A percentile compares a stretch with the other conserved stretches of the same genome.
Evolutionary conservation across 257 asterid species (phyloP).

Genomic region (Gynochthodes officinalis): DNA sequence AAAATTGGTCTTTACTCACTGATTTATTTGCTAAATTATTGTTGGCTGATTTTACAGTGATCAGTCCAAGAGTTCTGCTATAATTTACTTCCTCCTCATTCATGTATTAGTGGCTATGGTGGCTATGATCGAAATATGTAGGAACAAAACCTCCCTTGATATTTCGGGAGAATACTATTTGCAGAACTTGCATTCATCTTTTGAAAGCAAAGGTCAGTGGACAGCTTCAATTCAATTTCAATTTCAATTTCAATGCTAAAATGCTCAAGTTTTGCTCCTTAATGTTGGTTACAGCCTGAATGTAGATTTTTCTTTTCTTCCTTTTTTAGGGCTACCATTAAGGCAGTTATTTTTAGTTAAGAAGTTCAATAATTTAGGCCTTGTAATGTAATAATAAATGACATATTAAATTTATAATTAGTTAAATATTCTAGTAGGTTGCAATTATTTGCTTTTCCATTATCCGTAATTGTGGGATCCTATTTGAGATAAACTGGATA

Average conservation of each 20-base stretch:
- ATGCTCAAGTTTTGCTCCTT: not conserved
- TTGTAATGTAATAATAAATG: not conserved
- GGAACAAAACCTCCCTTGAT: not conserved
- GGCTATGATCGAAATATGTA: slow-evolving; percentile 11
- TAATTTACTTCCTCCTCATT: slow-evolving; percentile 13
- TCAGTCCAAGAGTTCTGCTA: slow-evolving; percentile 6
- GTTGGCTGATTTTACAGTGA: slow-evolving; percentile 10
- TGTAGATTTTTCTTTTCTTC: not conserved
- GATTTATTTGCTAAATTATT: not conserved
- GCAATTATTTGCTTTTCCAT: not conserved
- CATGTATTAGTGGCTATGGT: slow-evolving; percentile 18
- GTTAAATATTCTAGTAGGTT: not conserved
- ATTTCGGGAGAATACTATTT: not conserved
- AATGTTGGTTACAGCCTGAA: not conserved
- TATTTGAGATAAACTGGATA: not conserved
- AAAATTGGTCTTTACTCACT: not conserved
- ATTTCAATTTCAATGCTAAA: not conserved
- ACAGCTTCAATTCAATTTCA: not conserved
- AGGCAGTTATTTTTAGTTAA: not conserved
- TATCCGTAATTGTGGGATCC: not conserved
- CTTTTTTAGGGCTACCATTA: not conserved
- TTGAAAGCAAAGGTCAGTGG: slow-evolving; percentile 12
- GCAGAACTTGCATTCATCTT: not conserved
- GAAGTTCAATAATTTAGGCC: not conserved
- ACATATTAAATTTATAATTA: not conserved